Evolutionary conservation across 139 green algal genomes (phyloP).

Genomic region (Coelastrella sp.): DNA sequence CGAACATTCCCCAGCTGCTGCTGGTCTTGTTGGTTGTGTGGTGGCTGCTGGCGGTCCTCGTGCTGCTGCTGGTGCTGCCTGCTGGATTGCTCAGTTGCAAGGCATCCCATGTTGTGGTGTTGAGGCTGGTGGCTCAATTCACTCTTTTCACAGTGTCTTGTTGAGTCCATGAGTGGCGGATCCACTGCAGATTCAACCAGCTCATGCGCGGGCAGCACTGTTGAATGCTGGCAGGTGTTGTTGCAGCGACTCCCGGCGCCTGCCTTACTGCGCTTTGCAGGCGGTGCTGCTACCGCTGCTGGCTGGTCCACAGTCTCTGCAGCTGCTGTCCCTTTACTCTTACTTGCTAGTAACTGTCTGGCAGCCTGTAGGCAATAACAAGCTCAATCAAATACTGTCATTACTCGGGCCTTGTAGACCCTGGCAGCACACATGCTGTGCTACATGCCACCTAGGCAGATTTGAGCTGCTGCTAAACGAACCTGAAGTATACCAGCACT

Average conservation of each 20-base stretch:
- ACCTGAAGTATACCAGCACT: too few relatives aligned
- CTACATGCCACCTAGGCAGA: too few relatives aligned
- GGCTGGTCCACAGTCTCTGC: background rate
- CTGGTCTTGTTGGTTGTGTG: conserved; percentile 5
- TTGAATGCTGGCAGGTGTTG: conserved; percentile 4
- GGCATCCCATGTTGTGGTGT: background rate
- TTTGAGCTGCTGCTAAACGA: too few relatives aligned
- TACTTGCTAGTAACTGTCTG: background rate
- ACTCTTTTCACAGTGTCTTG: too few relatives aligned
- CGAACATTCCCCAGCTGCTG: background rate
- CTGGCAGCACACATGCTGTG: too few relatives aligned
- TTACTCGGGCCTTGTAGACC: too few relatives aligned
- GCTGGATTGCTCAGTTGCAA: too few relatives aligned
- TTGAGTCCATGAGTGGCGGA: background rate
- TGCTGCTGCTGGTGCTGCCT: background rate
- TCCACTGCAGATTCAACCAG: background rate
- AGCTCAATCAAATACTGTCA: background rate
- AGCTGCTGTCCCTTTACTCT: too few relatives aligned
- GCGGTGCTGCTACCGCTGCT: background rate
- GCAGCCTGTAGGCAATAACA: background rate
- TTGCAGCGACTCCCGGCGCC: background rate
- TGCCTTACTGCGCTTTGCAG: background rate
- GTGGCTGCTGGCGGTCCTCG: background rate
- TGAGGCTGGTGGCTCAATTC: background rate
- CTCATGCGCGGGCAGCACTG: background rate